Evolutionary conservation across 768 basidiomycete genomes (phyloP), one percentile per base, ranked within the genome.

Genomic region (Steccherinum ochraceum): DNA sequence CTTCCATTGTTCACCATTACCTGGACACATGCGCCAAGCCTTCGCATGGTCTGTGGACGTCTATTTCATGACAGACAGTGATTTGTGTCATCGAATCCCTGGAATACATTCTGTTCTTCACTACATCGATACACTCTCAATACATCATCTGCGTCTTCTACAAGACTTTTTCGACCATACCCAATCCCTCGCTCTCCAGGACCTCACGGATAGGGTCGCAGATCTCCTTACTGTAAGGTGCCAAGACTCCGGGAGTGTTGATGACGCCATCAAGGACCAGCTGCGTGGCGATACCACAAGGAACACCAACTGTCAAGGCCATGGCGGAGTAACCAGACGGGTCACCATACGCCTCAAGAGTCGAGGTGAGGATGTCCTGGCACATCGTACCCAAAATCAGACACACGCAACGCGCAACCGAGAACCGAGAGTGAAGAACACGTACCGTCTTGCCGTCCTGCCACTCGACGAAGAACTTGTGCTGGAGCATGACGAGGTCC

Each of bases 401-500:
- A 12, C 53, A 16, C 19, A 20, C 7, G 4, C n/a, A n/a, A n/a
- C n/a, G n/a, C n/a, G n/a, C n/a, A n/a, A n/a, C n/a, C n/a, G n/a
- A n/a, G n/a, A 45, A n/a, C 21, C 27, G 11, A 40, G 24, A 26
- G 13, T 49, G 20, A 50, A 19, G 13, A 23, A 27, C 43, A 59
- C 78, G 47, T 53, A 84, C 86, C 70, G 78, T 72, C 45, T 70
- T 77, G 44, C 95, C 93, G 61, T 97, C 91, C 26, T 79, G 75
- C 80, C 87, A 89, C 64, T 93, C 84, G 30, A 98, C 84, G 59
- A 91, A 71, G 65, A 99, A 98, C 74, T 94, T 95, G 80, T 99
- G 95, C 71, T 97, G 95, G 49, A 99, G 82, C 84, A 98, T 91
- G 53, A 99, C 90, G 54, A 98, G 80, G 68, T 99, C 95, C 11